Base-by-base conservation (phyloP, 345 rosid species). In the Eutrema japonicum region DNA sequence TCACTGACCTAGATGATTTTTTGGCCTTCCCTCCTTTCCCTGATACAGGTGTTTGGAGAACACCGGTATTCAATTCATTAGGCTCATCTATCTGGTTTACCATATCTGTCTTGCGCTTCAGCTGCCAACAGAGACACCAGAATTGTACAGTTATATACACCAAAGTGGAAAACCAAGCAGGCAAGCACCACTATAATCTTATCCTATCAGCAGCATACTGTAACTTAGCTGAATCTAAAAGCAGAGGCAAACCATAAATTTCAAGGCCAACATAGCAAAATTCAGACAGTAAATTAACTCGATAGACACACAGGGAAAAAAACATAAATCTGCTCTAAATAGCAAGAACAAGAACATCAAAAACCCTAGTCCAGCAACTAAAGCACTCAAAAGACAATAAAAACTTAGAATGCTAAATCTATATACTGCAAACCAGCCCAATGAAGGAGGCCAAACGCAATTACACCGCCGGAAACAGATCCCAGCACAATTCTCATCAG, bases 101-200 rank as follows among this genome's bases (percentile, higher is more conserved):
- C 50, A 43, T 60, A 47, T 86, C 97, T 54, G 85, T 82, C 92
- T 88, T 92, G 79, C 92, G 82, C 91, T 92, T 92, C 65, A 88
- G 74, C 73, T 82, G 89, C 90, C 85, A 77, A 50, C 8, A 49
- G 78, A 66, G 57, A 10, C 71, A 50, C 27, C 77, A 72, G 3
- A 70, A 72, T 29, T 41, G 63, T 61, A 75, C 33, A 40, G 50
- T 45, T 71, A 55, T 66, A 43, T 32, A 65, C 54, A 55, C 73
- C 59, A 64, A 76, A 62, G 1, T 41, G 18, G 56, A 16, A 46
- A 48, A 55, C 51, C 7, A 46, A 48, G n/a, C n/a, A n/a, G n/a
- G n/a, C n/a, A n/a, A n/a, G 22, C 29, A 75, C 32, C 57, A 61
- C 74, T 35, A 56, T 30, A 66, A 59, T 22, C 59, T 42, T 30